A percentile compares a stretch with the other conserved stretches of the same genome.
These are phyloP conservation scores for Steccherinum ochraceum DNA, from an alignment of 768 basidiomycete species.

Conservation along the genomic window DNA sequence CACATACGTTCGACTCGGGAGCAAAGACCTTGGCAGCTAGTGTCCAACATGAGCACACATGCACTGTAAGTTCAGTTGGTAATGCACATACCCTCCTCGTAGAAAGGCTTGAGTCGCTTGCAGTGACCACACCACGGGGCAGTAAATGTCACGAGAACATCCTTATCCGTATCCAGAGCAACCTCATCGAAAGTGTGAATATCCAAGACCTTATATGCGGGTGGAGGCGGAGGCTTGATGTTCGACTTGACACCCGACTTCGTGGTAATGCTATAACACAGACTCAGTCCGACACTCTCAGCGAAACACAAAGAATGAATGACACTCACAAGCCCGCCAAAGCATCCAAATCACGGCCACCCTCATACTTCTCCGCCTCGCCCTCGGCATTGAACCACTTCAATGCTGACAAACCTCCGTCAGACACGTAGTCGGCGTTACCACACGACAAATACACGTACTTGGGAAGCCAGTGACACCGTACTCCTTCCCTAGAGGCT, in stretches of 20 bases:
- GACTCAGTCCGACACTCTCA: background rate
- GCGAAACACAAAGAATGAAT: slow-evolving; percentile 4
- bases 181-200: slow-evolving; percentile 69
- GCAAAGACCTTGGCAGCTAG: slow-evolving; percentile 77
- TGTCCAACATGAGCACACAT: slow-evolving; percentile 28
- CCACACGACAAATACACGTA: slow-evolving; percentile 32
- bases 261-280: slow-evolving; percentile 50
- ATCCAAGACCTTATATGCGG: slow-evolving; percentile 63
- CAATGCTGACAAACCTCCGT: slow-evolving; percentile 48
- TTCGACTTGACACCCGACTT: slow-evolving; percentile 82
- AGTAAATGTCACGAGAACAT: slow-evolving; percentile 82
- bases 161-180: slow-evolving; percentile 63
- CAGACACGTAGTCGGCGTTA: background rate
- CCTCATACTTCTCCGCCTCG: slow-evolving; percentile 57
- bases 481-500: slow-evolving; percentile 67
- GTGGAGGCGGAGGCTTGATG: slow-evolving; percentile 79
- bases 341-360: slow-evolving; percentile 75
- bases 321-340: slow-evolving; percentile 65
- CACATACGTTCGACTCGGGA: slow-evolving; percentile 62
- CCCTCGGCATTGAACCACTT: slow-evolving; percentile 86
- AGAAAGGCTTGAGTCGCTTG: slow-evolving; percentile 83
- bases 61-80: background rate
- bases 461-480: slow-evolving; percentile 85
- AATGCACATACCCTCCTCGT: slow-evolving; percentile 63
- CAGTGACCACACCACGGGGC: slow-evolving; percentile 94